phyloP scores from a whole-genome alignment of 176 grass and related monocot genomes.

The Eragrostis nindensis region DNA sequence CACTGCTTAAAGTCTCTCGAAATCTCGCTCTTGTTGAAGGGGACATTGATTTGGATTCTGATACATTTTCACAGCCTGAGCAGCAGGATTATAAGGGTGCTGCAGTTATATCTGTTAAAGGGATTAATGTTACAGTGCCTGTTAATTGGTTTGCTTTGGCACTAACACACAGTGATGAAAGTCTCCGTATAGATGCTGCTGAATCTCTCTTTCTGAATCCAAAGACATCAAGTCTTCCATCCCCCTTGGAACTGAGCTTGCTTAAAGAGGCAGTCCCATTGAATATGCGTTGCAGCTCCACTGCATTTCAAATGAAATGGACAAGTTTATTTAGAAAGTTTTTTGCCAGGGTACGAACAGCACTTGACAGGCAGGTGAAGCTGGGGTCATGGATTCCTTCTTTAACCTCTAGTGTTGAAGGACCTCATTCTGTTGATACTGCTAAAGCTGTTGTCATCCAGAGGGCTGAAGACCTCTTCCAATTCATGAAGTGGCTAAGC shows the following conservation, averaged over 20 bases:
- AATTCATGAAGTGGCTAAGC: conserved; percentile 92
- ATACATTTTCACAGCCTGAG: conserved; percentile 29
- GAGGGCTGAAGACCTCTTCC: conserved; percentile 79
- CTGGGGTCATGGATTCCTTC: conserved; percentile 69
- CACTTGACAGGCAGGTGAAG: conserved; percentile 94
- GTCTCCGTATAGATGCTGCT: conserved; percentile 87
- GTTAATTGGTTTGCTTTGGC: conserved; percentile 88
- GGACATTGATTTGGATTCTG: conserved; percentile 78
- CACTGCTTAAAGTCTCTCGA: conserved; percentile 85
- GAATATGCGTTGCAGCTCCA: conserved; percentile 97
- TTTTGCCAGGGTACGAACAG: conserved; percentile 90
- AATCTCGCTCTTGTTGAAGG: conserved; percentile 88
- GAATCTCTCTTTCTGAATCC: conserved; percentile 94
- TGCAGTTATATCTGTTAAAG: conserved; percentile 79
- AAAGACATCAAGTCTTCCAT: conserved; percentile 94
- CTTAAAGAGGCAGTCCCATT: conserved; percentile 79
- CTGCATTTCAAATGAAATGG: conserved; percentile 99
- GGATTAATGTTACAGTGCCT: conserved; percentile 78
- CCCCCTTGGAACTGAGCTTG: conserved; percentile 87
- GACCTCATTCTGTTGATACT: conserved; percentile 41
- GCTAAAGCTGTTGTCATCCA: conserved; percentile 24
- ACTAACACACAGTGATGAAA: conserved; percentile 89
- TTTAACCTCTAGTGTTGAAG: conserved; percentile 34
- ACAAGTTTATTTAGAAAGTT: conserved; percentile 90
- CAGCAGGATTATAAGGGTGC: conserved; percentile 35